Conservation (phyloP, 352 stramenopile genomes). For the Pythium myriotylum region DNA sequence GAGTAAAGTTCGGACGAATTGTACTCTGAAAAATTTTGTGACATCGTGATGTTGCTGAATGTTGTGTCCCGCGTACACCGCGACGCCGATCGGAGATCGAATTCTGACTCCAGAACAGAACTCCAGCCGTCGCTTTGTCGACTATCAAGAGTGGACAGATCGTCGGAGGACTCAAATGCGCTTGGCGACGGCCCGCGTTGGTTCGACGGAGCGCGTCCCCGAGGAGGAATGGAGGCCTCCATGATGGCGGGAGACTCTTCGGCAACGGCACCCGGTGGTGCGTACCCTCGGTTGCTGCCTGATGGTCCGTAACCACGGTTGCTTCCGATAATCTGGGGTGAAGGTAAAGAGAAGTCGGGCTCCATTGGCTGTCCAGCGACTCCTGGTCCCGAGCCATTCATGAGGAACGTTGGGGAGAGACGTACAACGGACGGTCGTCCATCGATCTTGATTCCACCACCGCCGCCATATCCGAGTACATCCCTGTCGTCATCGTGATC, state of each 20-base stretch:
- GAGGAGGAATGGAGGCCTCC: constrained; percentile 11
- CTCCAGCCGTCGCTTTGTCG: constrained; percentile 69
- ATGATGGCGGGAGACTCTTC: constrained; percentile 25
- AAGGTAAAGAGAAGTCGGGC: constrained; percentile 14
- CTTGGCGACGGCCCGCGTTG: constrained; percentile 23
- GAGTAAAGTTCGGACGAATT: constrained; percentile 17
- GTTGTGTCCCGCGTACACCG: constrained; percentile 73
- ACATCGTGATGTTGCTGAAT: constrained; percentile 57
- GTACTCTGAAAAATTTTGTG: constrained; percentile 44
- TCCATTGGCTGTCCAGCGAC: constrained; percentile 12
- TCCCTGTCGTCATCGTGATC: constrained; percentile 56
- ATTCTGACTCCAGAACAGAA: constrained; percentile 73
- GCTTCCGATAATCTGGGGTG: constrained; percentile 15
- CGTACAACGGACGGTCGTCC: constrained; percentile 40
- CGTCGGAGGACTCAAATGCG: constrained; percentile 38
- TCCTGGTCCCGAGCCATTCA: constrained; percentile 13
- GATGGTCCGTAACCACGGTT: background rate
- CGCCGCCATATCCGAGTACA: constrained; percentile 27
- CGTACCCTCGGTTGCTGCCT: constrained; percentile 3
- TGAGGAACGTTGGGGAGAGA: constrained; percentile 45
- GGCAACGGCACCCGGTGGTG: constrained; percentile 5
- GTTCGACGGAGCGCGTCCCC: constrained; percentile 6
- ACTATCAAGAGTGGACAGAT: constrained; percentile 53
- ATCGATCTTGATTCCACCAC: constrained; percentile 48
- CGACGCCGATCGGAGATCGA: constrained; percentile 37